phyloP scores from a whole-genome alignment of 371 early-diverging fungal genomes.

The Mucor indicus region DNA sequence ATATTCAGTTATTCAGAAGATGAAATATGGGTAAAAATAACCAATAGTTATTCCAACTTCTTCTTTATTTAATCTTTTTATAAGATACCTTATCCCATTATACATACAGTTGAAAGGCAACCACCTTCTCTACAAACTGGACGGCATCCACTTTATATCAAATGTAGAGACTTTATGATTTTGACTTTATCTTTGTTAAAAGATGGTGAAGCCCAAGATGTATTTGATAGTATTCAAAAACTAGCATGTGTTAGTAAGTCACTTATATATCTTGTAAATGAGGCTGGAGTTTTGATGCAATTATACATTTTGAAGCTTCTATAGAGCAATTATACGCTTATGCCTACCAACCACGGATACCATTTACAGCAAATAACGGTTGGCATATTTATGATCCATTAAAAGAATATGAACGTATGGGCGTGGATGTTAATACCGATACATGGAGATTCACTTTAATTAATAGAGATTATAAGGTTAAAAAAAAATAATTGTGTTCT shows the following conservation, averaged over 20 bases:
- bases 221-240: conserved; percentile 75
- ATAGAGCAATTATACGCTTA: conserved; percentile 84
- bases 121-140: conserved; percentile 43
- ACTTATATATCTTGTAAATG: not conserved
- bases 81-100: conserved; percentile 82
- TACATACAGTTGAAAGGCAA: conserved; percentile 78
- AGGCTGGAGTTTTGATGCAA: not conserved
- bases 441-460: conserved; percentile 78
- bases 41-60: not conserved
- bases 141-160: conserved; percentile 60
- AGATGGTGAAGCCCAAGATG: conserved; percentile 75
- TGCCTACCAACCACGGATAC: conserved; percentile 57
- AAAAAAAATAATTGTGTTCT: not conserved
- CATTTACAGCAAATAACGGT: conserved; percentile 47
- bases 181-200: conserved; percentile 64
- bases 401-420: conserved; percentile 85
- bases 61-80: not conserved
- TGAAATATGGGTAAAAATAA: conserved; percentile 67
- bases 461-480: conserved; percentile 76
- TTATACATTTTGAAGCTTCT: conserved; percentile 40
- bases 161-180: conserved; percentile 80
- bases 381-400: conserved; percentile 78
- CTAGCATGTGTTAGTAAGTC: conserved; percentile 62
- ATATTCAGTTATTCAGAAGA: conserved; percentile 65
- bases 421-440: conserved; percentile 65